These are phyloP conservation scores for Dalbergia cultrata DNA, from an alignment of 306 rosid species.

Conservation along the genomic window DNA sequence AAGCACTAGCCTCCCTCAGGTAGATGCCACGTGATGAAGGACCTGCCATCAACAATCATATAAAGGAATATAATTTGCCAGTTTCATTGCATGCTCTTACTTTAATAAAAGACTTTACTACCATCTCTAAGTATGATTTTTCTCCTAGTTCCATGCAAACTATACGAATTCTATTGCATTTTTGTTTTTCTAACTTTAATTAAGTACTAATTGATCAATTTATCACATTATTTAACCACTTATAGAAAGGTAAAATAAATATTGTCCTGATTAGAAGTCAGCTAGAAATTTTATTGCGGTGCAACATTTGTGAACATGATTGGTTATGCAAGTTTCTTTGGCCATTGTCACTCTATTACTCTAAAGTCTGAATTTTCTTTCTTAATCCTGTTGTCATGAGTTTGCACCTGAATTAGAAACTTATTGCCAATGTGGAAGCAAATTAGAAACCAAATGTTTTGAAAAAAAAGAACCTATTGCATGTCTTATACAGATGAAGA, in stretches of 20 bases:
- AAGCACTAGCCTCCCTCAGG: slow-evolving; percentile 86
- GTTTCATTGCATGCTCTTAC: slow-evolving; percentile 17
- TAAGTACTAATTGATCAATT: background rate
- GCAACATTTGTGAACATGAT: slow-evolving; percentile 27
- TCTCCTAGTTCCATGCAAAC: slow-evolving; percentile 25
- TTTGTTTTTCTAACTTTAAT: slow-evolving; percentile 9
- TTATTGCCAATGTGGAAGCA: too few relatives aligned
- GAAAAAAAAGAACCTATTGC: too few relatives aligned
- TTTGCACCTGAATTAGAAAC: slow-evolving; percentile 1
- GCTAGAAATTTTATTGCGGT: background rate
- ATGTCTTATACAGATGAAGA: too few relatives aligned
- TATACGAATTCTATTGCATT: background rate
- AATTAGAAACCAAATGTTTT: too few relatives aligned
- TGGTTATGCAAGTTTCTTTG: background rate
- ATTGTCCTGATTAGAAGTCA: slow-evolving; percentile 30
- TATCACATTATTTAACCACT: slow-evolving; percentile 3
- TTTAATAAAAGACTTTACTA: slow-evolving; percentile 10
- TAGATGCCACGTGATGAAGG: slow-evolving; percentile 88
- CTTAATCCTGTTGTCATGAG: slow-evolving; percentile 12
- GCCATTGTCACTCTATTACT: slow-evolving; percentile 13
- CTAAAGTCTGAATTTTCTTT: background rate
- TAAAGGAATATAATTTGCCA: slow-evolving; percentile 26
- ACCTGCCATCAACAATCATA: slow-evolving; percentile 62
- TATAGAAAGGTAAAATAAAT: background rate
- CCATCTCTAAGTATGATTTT: slow-evolving; percentile 18